Base-by-base conservation (phyloP, 768 basidiomycete species). In the Mycena latifolia region DNA sequence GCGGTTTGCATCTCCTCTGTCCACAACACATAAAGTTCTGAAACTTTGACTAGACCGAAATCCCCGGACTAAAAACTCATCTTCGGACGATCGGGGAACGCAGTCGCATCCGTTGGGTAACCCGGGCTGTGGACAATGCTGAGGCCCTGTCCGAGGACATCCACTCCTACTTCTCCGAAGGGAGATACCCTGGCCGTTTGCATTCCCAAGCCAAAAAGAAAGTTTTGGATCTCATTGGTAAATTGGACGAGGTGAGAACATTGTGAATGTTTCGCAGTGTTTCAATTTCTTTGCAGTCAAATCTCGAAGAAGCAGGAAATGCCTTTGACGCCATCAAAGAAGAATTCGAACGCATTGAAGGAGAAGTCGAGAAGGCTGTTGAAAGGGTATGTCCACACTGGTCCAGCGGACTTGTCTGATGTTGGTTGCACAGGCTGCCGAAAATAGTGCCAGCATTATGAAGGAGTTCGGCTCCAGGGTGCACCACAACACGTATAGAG, bases 101-200 rank as follows among this genome's bases (percentile, higher is more conserved):
- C 5, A 55, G 55, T 39, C 60, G 50, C 9, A 8, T 58, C 0
- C 20, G 15, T 33, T 60, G 54, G 55, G 60, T 60, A 8, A 22
- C 27, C 17, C 5, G 20, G 10, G 35, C 48, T 5, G 14, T 63
- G 7, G 47, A 54, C 29, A 17, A 15, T 10, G 62, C 54, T 1
- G 15, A 24, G 2, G 31, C 48, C 9, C 25, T 64, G 5, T 52
- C 20, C 5, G 56, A 58, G 6, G 29, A 18, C 14, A 25, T 64
- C 3, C 55, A 52, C 5, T 35, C n/a, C 11, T 58, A 64, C 20
- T 64, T 64, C 18, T 27, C 63, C 2, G 63, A 58, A 35, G 43
- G 28, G 7, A 7, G 53, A 1, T 29, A 55, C 35, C 46, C 53
- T 1, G 61, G 53, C 37, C 53, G 25, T 9, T 24, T 55, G 7